These are phyloP conservation scores for Candolleomyces aberdarensis DNA, from an alignment of 768 basidiomycete species.

Conservation along the genomic window DNA sequence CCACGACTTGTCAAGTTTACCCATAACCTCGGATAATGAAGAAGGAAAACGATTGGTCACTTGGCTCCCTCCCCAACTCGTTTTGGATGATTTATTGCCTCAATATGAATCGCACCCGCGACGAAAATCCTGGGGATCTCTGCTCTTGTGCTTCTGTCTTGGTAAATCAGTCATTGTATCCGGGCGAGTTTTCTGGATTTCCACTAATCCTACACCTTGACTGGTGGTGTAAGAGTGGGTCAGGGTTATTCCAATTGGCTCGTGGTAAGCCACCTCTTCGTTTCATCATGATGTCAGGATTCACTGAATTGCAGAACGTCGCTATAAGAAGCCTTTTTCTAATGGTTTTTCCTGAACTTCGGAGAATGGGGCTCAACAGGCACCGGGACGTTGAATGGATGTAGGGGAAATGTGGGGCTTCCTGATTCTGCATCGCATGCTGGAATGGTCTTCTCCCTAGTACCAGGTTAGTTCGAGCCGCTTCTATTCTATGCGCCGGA, in stretches of 20 bases:
- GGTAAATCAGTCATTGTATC: neutral
- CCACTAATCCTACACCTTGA: neutral
- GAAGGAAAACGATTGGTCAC: neutral
- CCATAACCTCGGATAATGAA: slow-evolving; percentile 6
- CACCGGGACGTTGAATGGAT: neutral
- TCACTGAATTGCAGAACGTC: neutral
- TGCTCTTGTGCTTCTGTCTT: neutral
- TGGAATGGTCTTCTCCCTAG: neutral
- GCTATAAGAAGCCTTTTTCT: neutral
- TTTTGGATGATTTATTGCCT: neutral
- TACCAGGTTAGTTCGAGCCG: neutral
- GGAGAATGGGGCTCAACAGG: neutral
- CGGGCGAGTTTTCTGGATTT: neutral
- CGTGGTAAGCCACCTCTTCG: neutral
- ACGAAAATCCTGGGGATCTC: neutral
- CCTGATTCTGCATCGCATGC: neutral
- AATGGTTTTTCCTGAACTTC: slow-evolving; percentile 4
- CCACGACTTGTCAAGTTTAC: neutral
- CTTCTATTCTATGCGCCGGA: neutral
- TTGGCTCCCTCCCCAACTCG: too few relatives aligned
- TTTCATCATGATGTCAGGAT: slow-evolving; percentile 1
- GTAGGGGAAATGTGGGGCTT: neutral
- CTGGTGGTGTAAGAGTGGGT: neutral
- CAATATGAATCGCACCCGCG: neutral
- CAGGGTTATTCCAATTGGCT: neutral